phyloP scores from a whole-genome alignment of 352 stramenopile genomes.

The Globisporangium okanoganense region DNA sequence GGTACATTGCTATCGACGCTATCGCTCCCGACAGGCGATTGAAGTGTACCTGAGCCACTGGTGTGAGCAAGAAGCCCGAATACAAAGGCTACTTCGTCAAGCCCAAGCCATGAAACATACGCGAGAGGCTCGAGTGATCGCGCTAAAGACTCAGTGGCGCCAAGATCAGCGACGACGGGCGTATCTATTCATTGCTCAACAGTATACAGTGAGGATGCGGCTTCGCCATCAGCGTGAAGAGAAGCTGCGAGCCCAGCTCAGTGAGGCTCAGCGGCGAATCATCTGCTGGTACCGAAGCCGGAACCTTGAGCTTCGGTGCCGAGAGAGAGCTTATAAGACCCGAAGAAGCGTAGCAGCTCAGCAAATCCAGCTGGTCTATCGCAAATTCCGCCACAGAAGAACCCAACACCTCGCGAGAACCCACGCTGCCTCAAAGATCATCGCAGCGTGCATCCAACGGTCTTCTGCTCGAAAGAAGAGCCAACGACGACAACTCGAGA shows the following conservation, averaged over 20 bases:
- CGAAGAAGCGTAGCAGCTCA: not conserved
- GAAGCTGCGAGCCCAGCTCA: not conserved
- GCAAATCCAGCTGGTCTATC: not conserved
- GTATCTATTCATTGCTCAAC: not conserved
- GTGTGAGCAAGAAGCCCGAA: constrained; percentile 8
- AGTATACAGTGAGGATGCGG: not conserved
- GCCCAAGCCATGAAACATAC: not conserved
- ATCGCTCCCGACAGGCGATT: constrained; percentile 15
- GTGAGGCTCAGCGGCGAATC: not conserved
- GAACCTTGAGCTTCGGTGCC: not conserved
- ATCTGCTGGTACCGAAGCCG: constrained; percentile 1
- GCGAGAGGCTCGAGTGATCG: not conserved
- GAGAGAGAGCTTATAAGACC: not conserved
- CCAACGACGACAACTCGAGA: not conserved
- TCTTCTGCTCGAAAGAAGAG: not conserved
- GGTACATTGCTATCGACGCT: constrained; percentile 4
- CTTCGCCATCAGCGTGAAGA: not conserved
- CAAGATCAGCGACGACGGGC: not conserved
- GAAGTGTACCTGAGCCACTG: constrained; percentile 14
- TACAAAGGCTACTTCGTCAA: constrained; percentile 12
- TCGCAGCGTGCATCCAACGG: not conserved
- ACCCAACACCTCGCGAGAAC: not conserved
- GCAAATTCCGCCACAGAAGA: not conserved
- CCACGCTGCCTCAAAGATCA: not conserved
- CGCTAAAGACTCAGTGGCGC: not conserved